phyloP scores from a whole-genome alignment of 371 early-diverging fungal species.

The Saksenaea oblongispora region DNA sequence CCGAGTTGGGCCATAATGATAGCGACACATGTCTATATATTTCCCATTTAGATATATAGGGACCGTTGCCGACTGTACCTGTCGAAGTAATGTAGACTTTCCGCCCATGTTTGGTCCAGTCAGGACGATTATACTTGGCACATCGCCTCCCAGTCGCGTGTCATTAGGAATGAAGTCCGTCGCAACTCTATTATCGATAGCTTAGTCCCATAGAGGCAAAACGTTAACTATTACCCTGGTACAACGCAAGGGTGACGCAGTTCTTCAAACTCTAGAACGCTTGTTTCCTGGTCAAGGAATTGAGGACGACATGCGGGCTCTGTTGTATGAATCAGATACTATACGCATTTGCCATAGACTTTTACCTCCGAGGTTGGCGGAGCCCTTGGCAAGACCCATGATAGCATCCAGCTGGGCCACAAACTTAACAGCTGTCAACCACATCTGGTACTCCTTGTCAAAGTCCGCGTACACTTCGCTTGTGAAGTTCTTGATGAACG shows the following conservation, averaged over 20 bases:
- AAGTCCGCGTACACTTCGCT: conserved; percentile 75
- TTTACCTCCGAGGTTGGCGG: conserved; percentile 67
- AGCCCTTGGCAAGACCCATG: conserved; percentile 78
- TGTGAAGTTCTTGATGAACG: conserved; percentile 66
- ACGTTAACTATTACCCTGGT: conserved; percentile 41
- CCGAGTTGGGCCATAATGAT: conserved; percentile 99
- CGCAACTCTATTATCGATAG: conserved; percentile 34
- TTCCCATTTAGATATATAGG: neutral
- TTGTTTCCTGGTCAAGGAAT: conserved; percentile 59
- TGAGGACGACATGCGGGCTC: conserved; percentile 81
- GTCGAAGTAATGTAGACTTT: conserved; percentile 96
- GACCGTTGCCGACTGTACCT: conserved; percentile 32
- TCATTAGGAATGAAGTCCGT: conserved; percentile 96
- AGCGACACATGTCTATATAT: conserved; percentile 83
- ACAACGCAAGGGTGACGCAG: conserved; percentile 88
- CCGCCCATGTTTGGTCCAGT: conserved; percentile 99
- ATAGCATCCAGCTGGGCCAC: conserved; percentile 94
- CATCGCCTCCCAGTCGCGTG: conserved; percentile 72
- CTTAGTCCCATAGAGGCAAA: conserved; percentile 4
- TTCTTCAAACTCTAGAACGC: conserved; percentile 76
- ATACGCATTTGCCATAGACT: neutral
- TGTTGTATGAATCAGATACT: neutral
- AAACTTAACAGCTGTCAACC: conserved; percentile 71
- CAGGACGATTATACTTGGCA: conserved; percentile 85
- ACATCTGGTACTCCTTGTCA: conserved; percentile 71